Percentiles rank a stretch among this genome's conserved stretches.
Conservation (phyloP, 169 alveolate genomes). For the Plasmodium gallinaceum region DNA sequence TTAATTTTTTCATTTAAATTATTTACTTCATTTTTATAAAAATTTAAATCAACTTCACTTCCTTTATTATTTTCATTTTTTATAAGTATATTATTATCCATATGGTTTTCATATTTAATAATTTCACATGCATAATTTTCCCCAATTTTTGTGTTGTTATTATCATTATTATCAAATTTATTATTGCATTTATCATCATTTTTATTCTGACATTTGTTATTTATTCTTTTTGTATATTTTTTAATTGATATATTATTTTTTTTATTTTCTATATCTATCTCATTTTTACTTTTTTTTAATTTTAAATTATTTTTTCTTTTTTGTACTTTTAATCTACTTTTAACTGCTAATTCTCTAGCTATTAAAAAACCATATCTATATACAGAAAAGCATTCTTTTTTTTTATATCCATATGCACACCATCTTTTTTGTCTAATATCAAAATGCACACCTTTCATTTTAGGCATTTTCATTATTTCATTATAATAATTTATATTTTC, state of each 20-base stretch:
- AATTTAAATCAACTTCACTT: not conserved
- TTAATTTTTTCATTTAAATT: not conserved
- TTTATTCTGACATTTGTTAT: not conserved
- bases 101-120: not conserved
- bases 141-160: not conserved
- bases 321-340: conserved; percentile 62
- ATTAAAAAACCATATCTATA: conserved; percentile 70
- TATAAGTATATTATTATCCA: not conserved
- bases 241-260: not conserved
- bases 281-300: conserved; percentile 25
- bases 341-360: conserved; percentile 76
- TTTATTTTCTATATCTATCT: not conserved
- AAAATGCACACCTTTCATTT: conserved; percentile 77
- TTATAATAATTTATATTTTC: conserved; percentile 22
- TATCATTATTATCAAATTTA: not conserved
- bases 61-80: not conserved
- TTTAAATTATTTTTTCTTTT: conserved; percentile 46
- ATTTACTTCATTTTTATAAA: not conserved
- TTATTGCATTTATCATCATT: not conserved
- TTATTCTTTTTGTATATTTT: not conserved
- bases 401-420: conserved; percentile 78
- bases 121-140: not conserved
- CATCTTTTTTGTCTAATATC: conserved; percentile 72
- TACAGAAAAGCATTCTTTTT: conserved; percentile 73
- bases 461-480: conserved; percentile 66